Conservation (phyloP, 2,329 filamentous ascomycete genomes). For the Orbilia brochopaga region DNA sequence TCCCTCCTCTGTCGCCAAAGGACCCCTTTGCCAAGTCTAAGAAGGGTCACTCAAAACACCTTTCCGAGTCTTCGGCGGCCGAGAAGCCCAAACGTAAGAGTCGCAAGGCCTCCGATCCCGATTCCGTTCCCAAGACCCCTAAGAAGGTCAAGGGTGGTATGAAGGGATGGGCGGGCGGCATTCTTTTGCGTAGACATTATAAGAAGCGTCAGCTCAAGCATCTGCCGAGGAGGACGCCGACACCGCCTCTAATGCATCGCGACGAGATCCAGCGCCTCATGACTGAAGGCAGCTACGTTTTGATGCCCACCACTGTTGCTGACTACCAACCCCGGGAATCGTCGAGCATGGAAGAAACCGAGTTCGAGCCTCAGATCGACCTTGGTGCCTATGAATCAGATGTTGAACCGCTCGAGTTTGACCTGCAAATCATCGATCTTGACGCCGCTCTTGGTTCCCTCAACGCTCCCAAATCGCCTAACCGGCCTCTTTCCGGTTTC, state of each 20-base stretch:
- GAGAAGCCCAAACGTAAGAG: slow-evolving; percentile 50
- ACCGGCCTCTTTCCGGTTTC: slow-evolving; percentile 69
- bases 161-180: slow-evolving; percentile 73
- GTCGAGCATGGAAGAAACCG: slow-evolving; percentile 53
- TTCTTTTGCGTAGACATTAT: slow-evolving; percentile 62
- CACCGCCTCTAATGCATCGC: slow-evolving; percentile 58
- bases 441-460: slow-evolving; percentile 93
- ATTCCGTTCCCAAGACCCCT: slow-evolving; percentile 53
- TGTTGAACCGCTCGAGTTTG: slow-evolving; percentile 60
- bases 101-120: slow-evolving; percentile 41
- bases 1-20: slow-evolving; percentile 47
- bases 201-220: slow-evolving; percentile 62
- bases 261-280: slow-evolving; percentile 48
- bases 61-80: slow-evolving; percentile 58
- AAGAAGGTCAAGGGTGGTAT: slow-evolving; percentile 61
- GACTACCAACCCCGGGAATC: slow-evolving; percentile 38
- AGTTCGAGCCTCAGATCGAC: slow-evolving; percentile 52
- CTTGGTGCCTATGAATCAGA: slow-evolving; percentile 57
- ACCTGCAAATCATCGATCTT: slow-evolving; percentile 85
- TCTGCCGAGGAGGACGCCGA: slow-evolving; percentile 58
- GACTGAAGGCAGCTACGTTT: slow-evolving; percentile 54
- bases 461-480: slow-evolving; percentile 69
- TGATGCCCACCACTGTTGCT: slow-evolving; percentile 53
- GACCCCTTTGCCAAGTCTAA: slow-evolving; percentile 43
- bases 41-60: slow-evolving; percentile 49